Percentiles rank a stretch among this genome's conserved stretches.
These are phyloP conservation scores for Solanum pinnatisectum DNA, from an alignment of 257 asterid genomes.

Conservation along the genomic window DNA sequence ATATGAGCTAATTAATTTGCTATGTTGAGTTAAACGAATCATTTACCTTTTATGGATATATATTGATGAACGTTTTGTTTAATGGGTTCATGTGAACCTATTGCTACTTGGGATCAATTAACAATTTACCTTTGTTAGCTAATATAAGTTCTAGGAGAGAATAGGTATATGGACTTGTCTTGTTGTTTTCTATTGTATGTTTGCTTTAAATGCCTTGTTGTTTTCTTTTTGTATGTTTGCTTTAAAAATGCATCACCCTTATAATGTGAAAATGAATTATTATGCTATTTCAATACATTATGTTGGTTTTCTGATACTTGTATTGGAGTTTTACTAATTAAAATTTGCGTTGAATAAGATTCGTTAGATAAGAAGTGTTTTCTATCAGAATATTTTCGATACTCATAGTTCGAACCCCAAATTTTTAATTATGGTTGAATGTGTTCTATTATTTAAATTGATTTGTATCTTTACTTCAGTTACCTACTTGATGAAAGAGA, in stretches of 20 bases:
- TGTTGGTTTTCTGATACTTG: background rate
- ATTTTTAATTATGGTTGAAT: background rate
- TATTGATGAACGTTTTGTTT: background rate
- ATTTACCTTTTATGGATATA: background rate
- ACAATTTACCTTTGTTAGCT: background rate
- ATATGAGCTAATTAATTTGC: background rate
- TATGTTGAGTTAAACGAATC: background rate
- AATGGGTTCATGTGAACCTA: background rate
- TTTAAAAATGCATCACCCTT: conserved; percentile 1
- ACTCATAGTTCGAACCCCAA: too few species aligned
- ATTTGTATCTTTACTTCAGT: rapidly evolving
- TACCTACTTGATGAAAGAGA: background rate
- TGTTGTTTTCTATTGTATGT: background rate
- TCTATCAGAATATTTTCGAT: too few species aligned
- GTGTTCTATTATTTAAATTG: too few species aligned
- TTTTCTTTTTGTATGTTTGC: background rate
- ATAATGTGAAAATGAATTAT: background rate
- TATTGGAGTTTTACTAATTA: too few species aligned
- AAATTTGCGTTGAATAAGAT: background rate
- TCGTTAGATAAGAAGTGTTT: too few species aligned
- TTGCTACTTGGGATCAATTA: background rate
- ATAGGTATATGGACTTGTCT: background rate
- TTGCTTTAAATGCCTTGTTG: background rate
- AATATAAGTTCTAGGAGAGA: background rate
- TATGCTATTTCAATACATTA: background rate